phyloP scores from a whole-genome alignment of 139 green algal genomes.

The Zygnema cylindricum region DNA sequence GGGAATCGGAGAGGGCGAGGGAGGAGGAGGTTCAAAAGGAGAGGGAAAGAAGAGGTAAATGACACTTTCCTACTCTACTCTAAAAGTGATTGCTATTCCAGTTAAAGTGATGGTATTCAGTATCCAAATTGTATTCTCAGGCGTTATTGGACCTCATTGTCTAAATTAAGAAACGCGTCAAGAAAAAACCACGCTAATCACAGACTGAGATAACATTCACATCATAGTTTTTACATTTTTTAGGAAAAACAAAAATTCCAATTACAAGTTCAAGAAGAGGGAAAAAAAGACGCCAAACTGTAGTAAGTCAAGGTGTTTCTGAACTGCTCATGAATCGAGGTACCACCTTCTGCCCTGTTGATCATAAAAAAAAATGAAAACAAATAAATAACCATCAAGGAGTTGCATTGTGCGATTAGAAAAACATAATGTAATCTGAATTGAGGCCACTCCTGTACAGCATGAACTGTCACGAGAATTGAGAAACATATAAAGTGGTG shows the following conservation, averaged over 20 bases:
- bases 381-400: not conserved
- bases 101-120: no score
- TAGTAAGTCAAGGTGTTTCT: not conserved
- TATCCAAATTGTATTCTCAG: no score
- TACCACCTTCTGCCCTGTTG: conserved; percentile 21
- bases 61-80: no score
- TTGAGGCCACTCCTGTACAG: not conserved
- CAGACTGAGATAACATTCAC: no score
- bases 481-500: not conserved
- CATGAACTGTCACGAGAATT: not conserved
- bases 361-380: not conserved
- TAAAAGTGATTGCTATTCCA: no score
- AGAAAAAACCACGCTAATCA: no score
- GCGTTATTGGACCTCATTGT: no score
- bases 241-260: not conserved
- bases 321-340: not conserved
- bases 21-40: not conserved
- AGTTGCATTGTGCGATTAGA: not conserved
- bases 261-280: not conserved
- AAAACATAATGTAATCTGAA: no score
- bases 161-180: no score
- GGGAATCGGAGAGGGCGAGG: no score
- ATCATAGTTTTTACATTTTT: not conserved
- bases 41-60: not conserved
- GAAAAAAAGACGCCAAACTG: no score